These are phyloP conservation scores for Ogataea angusta DNA, from an alignment of 805 yeast genomes.

Conservation along the genomic window DNA sequence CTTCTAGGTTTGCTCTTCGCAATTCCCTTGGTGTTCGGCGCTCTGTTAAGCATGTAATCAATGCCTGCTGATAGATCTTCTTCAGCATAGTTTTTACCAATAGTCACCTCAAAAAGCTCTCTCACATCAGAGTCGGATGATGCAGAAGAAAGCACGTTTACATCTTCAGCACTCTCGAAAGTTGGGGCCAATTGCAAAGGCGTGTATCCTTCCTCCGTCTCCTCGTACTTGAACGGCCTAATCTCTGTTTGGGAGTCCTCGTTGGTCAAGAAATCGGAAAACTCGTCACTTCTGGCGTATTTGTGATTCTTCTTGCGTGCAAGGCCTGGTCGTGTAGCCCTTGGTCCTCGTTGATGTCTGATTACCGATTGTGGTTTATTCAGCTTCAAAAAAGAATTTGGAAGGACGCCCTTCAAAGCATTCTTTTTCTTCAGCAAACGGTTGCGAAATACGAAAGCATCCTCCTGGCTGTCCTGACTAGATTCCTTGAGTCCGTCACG, in stretches of 20 bases:
- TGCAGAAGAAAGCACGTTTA: constrained; percentile 13
- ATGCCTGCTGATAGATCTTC: constrained; percentile 28
- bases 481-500: too few species aligned
- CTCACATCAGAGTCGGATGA: constrained; percentile 12
- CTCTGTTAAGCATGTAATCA: constrained; percentile 25
- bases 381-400: constrained; percentile 25
- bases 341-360: background rate
- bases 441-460: constrained; percentile 22
- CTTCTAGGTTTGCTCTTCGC: background rate
- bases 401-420: constrained; percentile 27
- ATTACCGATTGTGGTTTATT: background rate
- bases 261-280: constrained; percentile 18
- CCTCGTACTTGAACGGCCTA: constrained; percentile 1
- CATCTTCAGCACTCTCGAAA: background rate
- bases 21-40: background rate
- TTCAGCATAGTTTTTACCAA: constrained; percentile 22
- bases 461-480: constrained; percentile 3
- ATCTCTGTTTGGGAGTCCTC: constrained; percentile 2
- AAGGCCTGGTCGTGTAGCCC: constrained; percentile 14
- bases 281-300: background rate
- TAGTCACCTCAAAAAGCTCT: constrained; percentile 5
- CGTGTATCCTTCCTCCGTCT: too few species aligned
- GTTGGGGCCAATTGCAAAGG: background rate
- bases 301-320: constrained; percentile 17
- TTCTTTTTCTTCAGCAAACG: constrained; percentile 19